A percentile compares a stretch with the other conserved stretches of the same genome.
These are phyloP conservation scores for Candida coquimbonensis DNA, from an alignment of 805 yeast species.

Conservation along the genomic window DNA sequence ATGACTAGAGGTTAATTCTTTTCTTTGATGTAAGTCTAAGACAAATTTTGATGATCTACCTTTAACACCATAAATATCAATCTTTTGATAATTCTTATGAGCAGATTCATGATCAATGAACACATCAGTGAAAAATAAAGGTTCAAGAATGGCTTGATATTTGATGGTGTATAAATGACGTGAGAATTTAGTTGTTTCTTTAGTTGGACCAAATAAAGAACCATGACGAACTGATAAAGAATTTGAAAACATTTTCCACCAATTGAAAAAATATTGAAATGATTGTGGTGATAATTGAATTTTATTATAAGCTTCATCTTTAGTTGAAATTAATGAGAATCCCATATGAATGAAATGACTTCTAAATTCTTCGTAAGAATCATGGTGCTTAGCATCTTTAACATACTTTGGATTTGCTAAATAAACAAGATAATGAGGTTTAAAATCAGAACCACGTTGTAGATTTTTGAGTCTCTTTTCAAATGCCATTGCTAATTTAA, in stretches of 20 bases:
- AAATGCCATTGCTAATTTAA: constrained; percentile 51
- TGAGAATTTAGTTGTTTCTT: constrained; percentile 61
- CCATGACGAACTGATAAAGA: constrained; percentile 79
- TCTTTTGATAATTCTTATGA: constrained; percentile 32
- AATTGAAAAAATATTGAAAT: constrained; percentile 59
- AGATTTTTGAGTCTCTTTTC: constrained; percentile 35
- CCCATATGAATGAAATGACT: constrained; percentile 78
- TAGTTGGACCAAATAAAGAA: constrained; percentile 50
- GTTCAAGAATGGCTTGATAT: constrained; percentile 65
- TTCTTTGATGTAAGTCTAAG: constrained; percentile 63
- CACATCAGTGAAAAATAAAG: constrained; percentile 69
- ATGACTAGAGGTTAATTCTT: constrained; percentile 37
- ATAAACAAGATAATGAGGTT: constrained; percentile 55
- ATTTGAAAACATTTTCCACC: constrained; percentile 88
- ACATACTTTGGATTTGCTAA: constrained; percentile 50
- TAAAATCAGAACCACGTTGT: constrained; percentile 37
- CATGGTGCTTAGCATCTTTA: constrained; percentile 47
- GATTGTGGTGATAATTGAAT: constrained; percentile 71
- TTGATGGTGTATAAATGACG: constrained; percentile 70
- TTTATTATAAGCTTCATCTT: constrained; percentile 48
- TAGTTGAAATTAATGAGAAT: constrained; percentile 42
- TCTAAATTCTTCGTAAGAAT: constrained; percentile 74
- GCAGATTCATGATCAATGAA: constrained; percentile 44
- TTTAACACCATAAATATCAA: constrained; percentile 60
- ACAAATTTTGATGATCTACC: constrained; percentile 47